Percentiles rank a stretch among this genome's conserved stretches.
phyloP scores from a whole-genome alignment of 352 stramenopile genomes.

The Phytopythium delawarense region DNA sequence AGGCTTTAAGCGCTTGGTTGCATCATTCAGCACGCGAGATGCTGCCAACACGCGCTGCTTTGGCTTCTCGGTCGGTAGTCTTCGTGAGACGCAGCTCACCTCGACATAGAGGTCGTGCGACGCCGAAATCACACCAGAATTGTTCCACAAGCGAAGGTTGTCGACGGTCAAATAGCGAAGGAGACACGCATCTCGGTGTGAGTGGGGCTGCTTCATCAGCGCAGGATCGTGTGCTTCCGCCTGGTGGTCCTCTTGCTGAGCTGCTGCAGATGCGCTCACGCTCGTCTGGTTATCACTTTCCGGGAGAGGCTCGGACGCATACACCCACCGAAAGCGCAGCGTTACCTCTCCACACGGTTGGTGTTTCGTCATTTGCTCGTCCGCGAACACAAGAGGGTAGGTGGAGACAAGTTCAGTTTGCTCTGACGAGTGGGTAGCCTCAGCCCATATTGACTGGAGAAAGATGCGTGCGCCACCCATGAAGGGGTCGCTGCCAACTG shows the following conservation, averaged over 20 bases:
- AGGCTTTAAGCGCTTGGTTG: slow-evolving; percentile 17
- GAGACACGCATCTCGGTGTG: background rate
- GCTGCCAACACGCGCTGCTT: slow-evolving; percentile 3
- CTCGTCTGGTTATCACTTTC: background rate
- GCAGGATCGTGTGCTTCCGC: background rate
- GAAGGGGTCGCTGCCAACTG: slow-evolving; percentile 30
- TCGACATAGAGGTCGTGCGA: slow-evolving; percentile 38
- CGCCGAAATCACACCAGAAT: slow-evolving; percentile 17
- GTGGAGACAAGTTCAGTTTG: slow-evolving; percentile 20
- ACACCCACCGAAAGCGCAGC: slow-evolving; percentile 37
- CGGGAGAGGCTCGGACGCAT: slow-evolving; percentile 21
- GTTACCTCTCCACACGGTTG: slow-evolving; percentile 32
- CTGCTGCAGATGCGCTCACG: background rate
- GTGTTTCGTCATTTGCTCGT: slow-evolving; percentile 39
- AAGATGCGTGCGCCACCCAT: slow-evolving; percentile 35
- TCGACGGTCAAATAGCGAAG: slow-evolving; percentile 18
- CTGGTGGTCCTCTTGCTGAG: background rate
- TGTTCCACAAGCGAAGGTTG: slow-evolving; percentile 21
- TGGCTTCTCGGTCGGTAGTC: slow-evolving; percentile 1
- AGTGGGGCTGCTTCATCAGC: background rate
- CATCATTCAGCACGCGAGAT: slow-evolving; percentile 23
- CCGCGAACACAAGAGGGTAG: slow-evolving; percentile 25
- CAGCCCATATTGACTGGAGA: slow-evolving; percentile 28
- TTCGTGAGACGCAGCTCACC: slow-evolving; percentile 7
- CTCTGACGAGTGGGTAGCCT: background rate